Base-by-base conservation (phyloP, 306 rosid genomes). In the Rosa persica region DNA sequence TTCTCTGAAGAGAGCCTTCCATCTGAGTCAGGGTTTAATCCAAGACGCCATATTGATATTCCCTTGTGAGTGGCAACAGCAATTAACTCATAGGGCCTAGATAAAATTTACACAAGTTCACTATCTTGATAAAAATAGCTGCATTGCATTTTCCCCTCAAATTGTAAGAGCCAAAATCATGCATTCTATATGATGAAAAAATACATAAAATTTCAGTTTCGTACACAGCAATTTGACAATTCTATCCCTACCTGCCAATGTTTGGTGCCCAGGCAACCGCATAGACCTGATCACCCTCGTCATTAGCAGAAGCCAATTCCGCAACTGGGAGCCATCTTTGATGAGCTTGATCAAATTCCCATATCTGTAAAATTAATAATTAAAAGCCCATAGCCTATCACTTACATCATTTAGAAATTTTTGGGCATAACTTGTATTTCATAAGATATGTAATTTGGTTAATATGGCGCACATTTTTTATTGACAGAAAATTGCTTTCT, bases 311-410 rank as follows among this genome's bases (percentile, higher is more conserved):
- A n/a, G 89, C 92, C 89, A 95, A 66, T 84, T 93, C 96, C 58
- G 99, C 97, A 75, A 95, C 97, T 13, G 98, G 99, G 81, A 93
- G 93, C 99, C 99, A 93, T 90, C 97, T 91, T 75, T 90, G 99
- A 83, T 95, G 99, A 88, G 90, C 96, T 76, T 89, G 90, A 85
- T 95, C 96, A 82, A 95, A 93, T 81, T 95, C 97, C 98, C 97
- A 95, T 64, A 95, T 90, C 99, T 93, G 79, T 40, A 34, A 65
- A 30, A 38, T 12, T 27, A 58, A 44, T 17, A 44, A 42, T 51
- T 65, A 68, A 34, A 47, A 34, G 51, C 27, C 23, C 75, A 52
- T 7, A 66, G 46, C 25, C 23, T 11, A 19, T 68, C 17, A n/a
- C 69, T 40, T 64, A 2, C 44, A 38, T n/a, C 51, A 20, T 43